These are phyloP conservation scores for Arabidopsis lyrata DNA, from an alignment of 441 rosid genomes.

Conservation along the genomic window DNA sequence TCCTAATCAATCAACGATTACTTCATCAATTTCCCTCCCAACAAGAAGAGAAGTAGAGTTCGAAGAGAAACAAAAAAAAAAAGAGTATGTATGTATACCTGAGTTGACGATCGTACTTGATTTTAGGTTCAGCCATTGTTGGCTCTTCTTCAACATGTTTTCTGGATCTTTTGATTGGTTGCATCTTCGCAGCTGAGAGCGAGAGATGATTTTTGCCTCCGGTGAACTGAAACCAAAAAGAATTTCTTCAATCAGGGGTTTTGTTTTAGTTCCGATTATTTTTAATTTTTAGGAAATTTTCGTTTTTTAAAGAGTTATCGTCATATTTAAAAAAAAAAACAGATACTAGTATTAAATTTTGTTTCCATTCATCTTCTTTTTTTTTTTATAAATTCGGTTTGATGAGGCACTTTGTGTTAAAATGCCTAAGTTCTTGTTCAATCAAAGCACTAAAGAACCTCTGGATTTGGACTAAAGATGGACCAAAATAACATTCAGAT, in stretches of 20 bases:
- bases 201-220: background rate
- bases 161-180: conserved; percentile 36
- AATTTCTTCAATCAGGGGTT: no score
- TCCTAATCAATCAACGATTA: conserved; percentile 53
- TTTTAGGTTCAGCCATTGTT: conserved; percentile 78
- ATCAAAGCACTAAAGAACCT: background rate
- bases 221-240: background rate
- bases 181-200: conserved; percentile 31
- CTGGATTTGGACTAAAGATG: background rate
- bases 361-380: no score
- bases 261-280: no score
- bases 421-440: background rate
- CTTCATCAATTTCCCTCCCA: background rate
- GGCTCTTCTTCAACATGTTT: conserved; percentile 31
- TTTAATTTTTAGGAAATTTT: no score
- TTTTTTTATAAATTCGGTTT: no score
- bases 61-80: background rate
- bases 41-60: background rate
- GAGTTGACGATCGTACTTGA: conserved; percentile 97
- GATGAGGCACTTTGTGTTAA: no score
- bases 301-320: no score
- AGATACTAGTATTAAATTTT: no score
- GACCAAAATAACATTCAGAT: background rate
- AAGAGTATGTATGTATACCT: conserved; percentile 50
- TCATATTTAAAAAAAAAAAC: no score